These are phyloP conservation scores for Pythium scleroteichum DNA, from an alignment of 352 stramenopile genomes.

Conservation along the genomic window DNA sequence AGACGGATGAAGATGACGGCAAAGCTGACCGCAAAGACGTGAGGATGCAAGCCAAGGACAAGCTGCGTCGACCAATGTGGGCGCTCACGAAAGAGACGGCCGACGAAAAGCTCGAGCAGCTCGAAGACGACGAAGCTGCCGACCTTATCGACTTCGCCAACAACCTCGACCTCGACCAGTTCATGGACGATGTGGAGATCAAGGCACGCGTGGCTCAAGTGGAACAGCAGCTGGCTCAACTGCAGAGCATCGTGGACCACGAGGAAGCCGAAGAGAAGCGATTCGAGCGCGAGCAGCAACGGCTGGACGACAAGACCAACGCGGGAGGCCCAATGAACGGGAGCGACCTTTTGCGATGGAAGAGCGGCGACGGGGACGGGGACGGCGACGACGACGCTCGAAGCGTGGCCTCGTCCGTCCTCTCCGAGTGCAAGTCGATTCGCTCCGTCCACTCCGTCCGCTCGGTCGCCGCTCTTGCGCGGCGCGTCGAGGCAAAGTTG, in stretches of 20 bases:
- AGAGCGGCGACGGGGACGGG: slow-evolving; percentile 16
- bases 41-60: slow-evolving; percentile 23
- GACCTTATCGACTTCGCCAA: slow-evolving; percentile 94
- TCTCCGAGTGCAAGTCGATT: slow-evolving; percentile 88
- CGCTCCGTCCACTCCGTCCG: slow-evolving; percentile 82
- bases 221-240: slow-evolving; percentile 88
- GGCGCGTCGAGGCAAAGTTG: slow-evolving; percentile 74
- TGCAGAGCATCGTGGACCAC: slow-evolving; percentile 83
- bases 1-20: slow-evolving; percentile 23
- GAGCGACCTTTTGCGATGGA: slow-evolving; percentile 53
- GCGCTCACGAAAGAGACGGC: slow-evolving; percentile 87
- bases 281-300: slow-evolving; percentile 74
- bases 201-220: slow-evolving; percentile 84
- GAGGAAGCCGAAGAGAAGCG: slow-evolving; percentile 85
- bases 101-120: slow-evolving; percentile 69
- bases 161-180: slow-evolving; percentile 93
- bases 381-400: slow-evolving; percentile 63
- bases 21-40: slow-evolving; percentile 24
- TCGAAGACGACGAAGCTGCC: slow-evolving; percentile 85
- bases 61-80: slow-evolving; percentile 83
- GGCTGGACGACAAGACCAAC: slow-evolving; percentile 54
- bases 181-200: slow-evolving; percentile 91
- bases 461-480: slow-evolving; percentile 73
- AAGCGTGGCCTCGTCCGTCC: slow-evolving; percentile 71
- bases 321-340: slow-evolving; percentile 39